Evolutionary conservation across 768 basidiomycete species (phyloP).

Genomic region (Rhizopogon vesiculosus): DNA sequence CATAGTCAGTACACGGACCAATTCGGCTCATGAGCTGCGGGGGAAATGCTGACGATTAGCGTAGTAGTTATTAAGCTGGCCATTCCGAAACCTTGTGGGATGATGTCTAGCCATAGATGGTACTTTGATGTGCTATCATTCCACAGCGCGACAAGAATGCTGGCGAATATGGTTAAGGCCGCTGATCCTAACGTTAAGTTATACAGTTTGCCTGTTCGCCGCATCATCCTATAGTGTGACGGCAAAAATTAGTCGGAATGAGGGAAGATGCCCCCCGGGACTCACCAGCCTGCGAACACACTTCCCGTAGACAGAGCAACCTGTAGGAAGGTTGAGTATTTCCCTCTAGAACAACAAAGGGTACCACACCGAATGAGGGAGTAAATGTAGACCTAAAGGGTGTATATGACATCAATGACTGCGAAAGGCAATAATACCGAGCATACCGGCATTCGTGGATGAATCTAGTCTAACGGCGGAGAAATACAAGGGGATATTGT

Average conservation of each 20-base stretch:
- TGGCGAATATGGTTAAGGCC: conserved; percentile 55
- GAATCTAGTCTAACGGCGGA: conserved; percentile 70
- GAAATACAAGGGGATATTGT: conserved; percentile 89
- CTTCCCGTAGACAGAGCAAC: conserved; percentile 81
- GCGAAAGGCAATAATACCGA: background rate
- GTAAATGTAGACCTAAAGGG: conserved; percentile 66
- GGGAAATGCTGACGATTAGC: conserved; percentile 57
- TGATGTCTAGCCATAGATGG: conserved; percentile 73
- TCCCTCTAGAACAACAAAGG: conserved; percentile 5
- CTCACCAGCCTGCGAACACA: conserved; percentile 81
- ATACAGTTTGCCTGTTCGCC: conserved; percentile 82
- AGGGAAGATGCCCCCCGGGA: conserved; percentile 1
- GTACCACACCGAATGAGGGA: conserved; percentile 79
- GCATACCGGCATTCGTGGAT: conserved; percentile 67
- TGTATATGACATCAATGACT: conserved; percentile 8
- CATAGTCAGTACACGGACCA: conserved; percentile 1
- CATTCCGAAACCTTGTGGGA: conserved; percentile 83
- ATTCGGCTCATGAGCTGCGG: conserved; percentile 6
- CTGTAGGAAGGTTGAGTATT: conserved; percentile 33
- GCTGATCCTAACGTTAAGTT: conserved; percentile 64
- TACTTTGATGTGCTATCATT: conserved; percentile 50
- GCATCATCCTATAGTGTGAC: conserved; percentile 62
- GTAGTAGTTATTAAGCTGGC: conserved; percentile 83
- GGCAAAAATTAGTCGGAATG: conserved; percentile 4
- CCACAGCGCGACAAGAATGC: conserved; percentile 63